phyloP scores from a whole-genome alignment of 345 rosid species.

The Boechera divaricarpa region DNA sequence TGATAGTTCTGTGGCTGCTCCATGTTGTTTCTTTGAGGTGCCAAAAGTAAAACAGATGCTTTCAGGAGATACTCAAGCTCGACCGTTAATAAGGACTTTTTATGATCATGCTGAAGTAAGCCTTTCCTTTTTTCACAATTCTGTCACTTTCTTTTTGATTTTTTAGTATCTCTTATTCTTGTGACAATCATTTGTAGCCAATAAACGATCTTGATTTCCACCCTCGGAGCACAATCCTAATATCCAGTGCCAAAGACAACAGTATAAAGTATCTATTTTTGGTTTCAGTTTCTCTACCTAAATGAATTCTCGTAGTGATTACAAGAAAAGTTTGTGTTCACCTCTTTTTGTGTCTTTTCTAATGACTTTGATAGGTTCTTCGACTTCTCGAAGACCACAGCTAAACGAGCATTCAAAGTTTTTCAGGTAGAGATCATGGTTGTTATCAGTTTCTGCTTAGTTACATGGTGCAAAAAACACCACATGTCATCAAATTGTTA shows the following conservation, averaged over 20 bases:
- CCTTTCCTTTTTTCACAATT: conserved; percentile 7
- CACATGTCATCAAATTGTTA: background rate
- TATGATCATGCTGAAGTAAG: conserved; percentile 80
- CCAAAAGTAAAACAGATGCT: conserved; percentile 87
- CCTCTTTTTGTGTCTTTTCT: conserved; percentile 18
- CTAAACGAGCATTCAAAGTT: conserved; percentile 83
- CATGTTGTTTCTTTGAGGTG: conserved; percentile 49
- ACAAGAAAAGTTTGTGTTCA: background rate
- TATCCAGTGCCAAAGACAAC: conserved; percentile 80
- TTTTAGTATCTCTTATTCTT: background rate
- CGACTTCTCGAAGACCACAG: conserved; percentile 84
- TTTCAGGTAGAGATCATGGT: conserved; percentile 63
- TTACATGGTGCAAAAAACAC: conserved; percentile 17
- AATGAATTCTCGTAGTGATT: background rate
- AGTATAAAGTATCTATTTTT: conserved; percentile 67
- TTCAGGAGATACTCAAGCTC: conserved; percentile 68
- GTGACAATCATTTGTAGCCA: conserved; percentile 55
- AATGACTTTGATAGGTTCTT: conserved; percentile 61
- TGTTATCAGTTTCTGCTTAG: conserved; percentile 14
- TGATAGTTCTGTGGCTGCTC: conserved; percentile 28
- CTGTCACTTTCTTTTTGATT: background rate
- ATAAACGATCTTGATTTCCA: conserved; percentile 89
- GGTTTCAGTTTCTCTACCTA: conserved; percentile 9
- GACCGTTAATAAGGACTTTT: conserved; percentile 81
- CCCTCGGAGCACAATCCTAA: conserved; percentile 71